Evolutionary conservation across 352 stramenopile species (phyloP).

Genomic region (Pythium aphanidermatum): DNA sequence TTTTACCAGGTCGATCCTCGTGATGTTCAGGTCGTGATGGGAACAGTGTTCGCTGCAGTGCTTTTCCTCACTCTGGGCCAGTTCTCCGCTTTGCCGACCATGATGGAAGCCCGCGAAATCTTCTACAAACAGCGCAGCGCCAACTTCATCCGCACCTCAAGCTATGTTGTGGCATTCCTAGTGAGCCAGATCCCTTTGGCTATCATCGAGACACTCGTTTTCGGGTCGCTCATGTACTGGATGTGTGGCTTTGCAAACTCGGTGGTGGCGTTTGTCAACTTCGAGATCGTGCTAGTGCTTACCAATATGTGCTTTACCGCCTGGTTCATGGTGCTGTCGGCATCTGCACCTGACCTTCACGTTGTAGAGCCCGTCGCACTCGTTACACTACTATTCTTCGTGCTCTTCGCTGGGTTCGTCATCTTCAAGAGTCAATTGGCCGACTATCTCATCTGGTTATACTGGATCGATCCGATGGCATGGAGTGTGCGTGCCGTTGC

Average conservation of each 20-base stretch:
- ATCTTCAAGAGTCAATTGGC: constrained; percentile 26
- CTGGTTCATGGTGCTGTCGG: constrained; percentile 24
- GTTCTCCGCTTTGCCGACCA: constrained; percentile 45
- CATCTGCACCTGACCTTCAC: constrained; percentile 13
- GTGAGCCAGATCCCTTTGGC: constrained; percentile 22
- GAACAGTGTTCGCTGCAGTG: constrained; percentile 55
- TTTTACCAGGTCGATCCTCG: constrained; percentile 22
- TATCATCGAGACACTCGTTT: constrained; percentile 49
- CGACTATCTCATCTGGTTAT: constrained; percentile 21
- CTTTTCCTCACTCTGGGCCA: constrained; percentile 53
- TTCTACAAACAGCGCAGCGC: constrained; percentile 65
- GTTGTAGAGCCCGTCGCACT: constrained; percentile 23
- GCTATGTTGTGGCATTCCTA: constrained; percentile 38
- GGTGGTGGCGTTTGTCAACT: constrained; percentile 21
- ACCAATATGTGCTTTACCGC: constrained; percentile 22
- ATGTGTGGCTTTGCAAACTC: constrained; percentile 41
- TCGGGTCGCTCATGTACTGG: constrained; percentile 79
- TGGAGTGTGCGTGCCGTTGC: constrained; percentile 24
- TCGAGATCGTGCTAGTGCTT: constrained; percentile 22
- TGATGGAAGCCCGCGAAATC: constrained; percentile 37
- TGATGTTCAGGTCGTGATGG: constrained; percentile 28
- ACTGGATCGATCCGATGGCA: constrained; percentile 36
- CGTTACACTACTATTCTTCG: constrained; percentile 22
- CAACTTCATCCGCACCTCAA: constrained; percentile 56
- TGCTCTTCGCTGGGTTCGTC: constrained; percentile 36